Evolutionary conservation across 768 basidiomycete species (phyloP).

Genomic region (Inosperma sp.): DNA sequence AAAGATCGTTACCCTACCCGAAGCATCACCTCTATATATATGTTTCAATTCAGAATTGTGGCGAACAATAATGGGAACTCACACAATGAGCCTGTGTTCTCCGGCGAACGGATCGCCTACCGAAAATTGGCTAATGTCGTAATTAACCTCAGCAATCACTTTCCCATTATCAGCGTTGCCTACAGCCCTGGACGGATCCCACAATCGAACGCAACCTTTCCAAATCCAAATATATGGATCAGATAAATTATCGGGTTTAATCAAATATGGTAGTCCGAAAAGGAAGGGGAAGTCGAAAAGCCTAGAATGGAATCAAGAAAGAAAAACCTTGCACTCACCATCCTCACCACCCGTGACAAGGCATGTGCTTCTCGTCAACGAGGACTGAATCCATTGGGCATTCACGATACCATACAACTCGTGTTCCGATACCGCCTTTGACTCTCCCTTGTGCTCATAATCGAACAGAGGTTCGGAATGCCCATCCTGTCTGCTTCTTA

Average conservation of each 20-base stretch:
- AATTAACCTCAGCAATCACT: constrained; percentile 48
- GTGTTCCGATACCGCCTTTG: constrained; percentile 28
- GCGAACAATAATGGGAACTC: constrained; percentile 21
- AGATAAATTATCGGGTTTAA: neutral
- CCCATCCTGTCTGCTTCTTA: constrained; percentile 41
- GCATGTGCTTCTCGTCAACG: constrained; percentile 33
- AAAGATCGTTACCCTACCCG: constrained; percentile 46
- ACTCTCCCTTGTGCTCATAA: constrained; percentile 41
- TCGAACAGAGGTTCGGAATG: constrained; percentile 33
- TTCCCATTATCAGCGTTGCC: constrained; percentile 40
- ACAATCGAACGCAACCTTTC: constrained; percentile 65
- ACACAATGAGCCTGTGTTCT: constrained; percentile 61
- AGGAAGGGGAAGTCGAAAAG: no score
- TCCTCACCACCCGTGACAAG: constrained; percentile 62
- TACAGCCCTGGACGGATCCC: constrained; percentile 50
- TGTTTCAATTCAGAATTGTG: neutral
- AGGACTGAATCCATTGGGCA: constrained; percentile 48
- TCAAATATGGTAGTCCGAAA: no score
- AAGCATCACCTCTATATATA: constrained; percentile 41
- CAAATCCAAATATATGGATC: neutral
- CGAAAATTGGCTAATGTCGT: constrained; percentile 56
- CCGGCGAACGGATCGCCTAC: constrained; percentile 50
- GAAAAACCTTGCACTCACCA: constrained; percentile 38
- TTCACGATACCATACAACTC: constrained; percentile 48
- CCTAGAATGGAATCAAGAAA: no score